phyloP scores from a whole-genome alignment of 2,329 filamentous ascomycete species.

The Phyllosticta capitalensis region DNA sequence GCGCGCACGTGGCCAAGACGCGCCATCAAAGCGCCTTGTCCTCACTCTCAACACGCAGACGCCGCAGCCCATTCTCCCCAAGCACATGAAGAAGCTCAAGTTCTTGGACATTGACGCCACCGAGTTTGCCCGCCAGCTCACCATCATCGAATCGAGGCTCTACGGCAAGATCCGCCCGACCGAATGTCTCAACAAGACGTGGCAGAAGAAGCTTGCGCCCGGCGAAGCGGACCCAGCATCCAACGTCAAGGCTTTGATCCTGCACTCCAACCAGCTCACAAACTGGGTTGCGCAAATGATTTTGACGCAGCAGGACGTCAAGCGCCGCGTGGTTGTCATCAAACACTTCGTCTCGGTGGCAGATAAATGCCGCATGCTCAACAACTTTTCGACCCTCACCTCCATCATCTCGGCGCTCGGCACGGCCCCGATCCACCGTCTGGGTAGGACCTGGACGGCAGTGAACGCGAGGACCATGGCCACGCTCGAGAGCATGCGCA shows the following conservation, averaged over 20 bases:
- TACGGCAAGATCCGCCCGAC: constrained; percentile 95
- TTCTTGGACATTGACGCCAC: constrained; percentile 94
- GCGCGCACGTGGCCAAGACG: constrained; percentile 78
- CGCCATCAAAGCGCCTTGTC: constrained; percentile 74
- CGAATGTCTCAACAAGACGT: constrained; percentile 96
- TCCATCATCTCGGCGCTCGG: constrained; percentile 95
- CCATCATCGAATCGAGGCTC: constrained; percentile 88
- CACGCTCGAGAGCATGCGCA: constrained; percentile 81
- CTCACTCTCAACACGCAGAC: constrained; percentile 75
- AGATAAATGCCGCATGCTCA: constrained; percentile 87
- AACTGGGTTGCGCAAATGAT: constrained; percentile 99
- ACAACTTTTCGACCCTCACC: constrained; percentile 96
- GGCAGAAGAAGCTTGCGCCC: constrained; percentile 87
- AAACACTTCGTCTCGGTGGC: constrained; percentile 97
- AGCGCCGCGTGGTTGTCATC: constrained; percentile 92
- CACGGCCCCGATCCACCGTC: constrained; percentile 86
- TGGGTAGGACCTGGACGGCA: constrained; percentile 89
- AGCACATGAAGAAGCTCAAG: constrained; percentile 99
- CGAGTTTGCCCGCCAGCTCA: constrained; percentile 95
- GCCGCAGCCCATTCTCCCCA: constrained; percentile 83
- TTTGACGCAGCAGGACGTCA: constrained; percentile 83
- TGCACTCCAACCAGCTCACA: constrained; percentile 97
- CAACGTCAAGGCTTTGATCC: constrained; percentile 91
- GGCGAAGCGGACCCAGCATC: constrained; percentile 77
- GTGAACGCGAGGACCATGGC: constrained; percentile 76